These are phyloP conservation scores for Sideroxylon spinosum DNA, from an alignment of 179 eudicot genomes.

Conservation along the genomic window DNA sequence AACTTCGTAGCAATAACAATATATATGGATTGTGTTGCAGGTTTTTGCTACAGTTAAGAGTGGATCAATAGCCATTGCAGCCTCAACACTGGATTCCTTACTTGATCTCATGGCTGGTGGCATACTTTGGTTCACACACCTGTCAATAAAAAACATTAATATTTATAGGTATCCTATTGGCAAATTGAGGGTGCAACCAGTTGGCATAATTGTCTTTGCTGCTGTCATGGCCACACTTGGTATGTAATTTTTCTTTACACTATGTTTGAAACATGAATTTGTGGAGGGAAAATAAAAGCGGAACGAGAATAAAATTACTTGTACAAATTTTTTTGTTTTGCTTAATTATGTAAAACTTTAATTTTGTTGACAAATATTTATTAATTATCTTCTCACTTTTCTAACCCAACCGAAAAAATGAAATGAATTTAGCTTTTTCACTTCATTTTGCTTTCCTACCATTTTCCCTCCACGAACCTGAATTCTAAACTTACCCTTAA, in stretches of 20 bases:
- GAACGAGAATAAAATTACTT: too few species aligned
- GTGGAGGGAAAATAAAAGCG: too few species aligned
- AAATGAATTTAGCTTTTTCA: too few species aligned
- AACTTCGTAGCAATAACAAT: not conserved
- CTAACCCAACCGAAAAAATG: too few species aligned
- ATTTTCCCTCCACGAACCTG: too few species aligned
- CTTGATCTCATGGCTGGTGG: constrained; percentile 94
- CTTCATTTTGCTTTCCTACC: too few species aligned
- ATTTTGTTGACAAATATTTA: too few species aligned
- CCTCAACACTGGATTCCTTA: constrained; percentile 90
- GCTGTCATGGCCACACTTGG: constrained; percentile 98
- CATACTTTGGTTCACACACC: constrained; percentile 91
- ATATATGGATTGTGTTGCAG: constrained; percentile 26
- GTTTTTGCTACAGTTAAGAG: constrained; percentile 68
- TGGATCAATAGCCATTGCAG: constrained; percentile 93
- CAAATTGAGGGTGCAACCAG: constrained; percentile 93
- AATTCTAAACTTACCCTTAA: not conserved
- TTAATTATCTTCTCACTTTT: too few species aligned
- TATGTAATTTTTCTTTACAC: constrained; percentile 19
- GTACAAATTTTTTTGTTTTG: too few species aligned
- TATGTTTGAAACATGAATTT: too few species aligned
- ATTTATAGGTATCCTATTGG: constrained; percentile 94
- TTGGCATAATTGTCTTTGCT: constrained; percentile 89
- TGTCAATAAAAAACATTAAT: constrained; percentile 77
- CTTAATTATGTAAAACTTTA: too few species aligned